Base-by-base conservation (phyloP, 2,329 filamentous ascomycete genomes). In the Calonectria multiphialidica region DNA sequence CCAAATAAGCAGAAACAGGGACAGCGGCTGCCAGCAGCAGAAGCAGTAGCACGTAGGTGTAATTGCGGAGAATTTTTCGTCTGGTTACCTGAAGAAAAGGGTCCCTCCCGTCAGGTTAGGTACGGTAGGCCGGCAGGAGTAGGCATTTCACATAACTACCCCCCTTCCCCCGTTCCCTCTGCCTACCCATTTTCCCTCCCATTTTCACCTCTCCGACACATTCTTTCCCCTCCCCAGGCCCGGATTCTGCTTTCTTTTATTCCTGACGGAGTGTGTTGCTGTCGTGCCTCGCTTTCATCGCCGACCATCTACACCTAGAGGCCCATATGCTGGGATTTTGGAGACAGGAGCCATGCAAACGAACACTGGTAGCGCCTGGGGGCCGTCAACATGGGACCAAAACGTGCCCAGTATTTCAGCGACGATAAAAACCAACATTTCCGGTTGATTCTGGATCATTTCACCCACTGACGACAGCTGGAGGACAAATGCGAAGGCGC, bases 121-220 rank as follows among this genome's bases (percentile, higher is more conserved):
- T 72, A 77, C 74, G 71, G 70, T 55, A 72, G 67, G 68, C 35
- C 53, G 53, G 53, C 53, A 59, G 53, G 53, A 59, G 53, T 70
- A 76, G 74, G 78, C 80, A 78, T 80, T 80, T 81, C 82, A 81
- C 81, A 82, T 83, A 83, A 81, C 81, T 83, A 80, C 79, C 81
- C 80, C 80, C 80, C 79, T 79, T 80, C 77, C 81, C 82, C 81
- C 81, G 77, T 80, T 79, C 77, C 75, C 77, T 80, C 73, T 79
- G 75, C 70, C 75, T 75, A 73, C 77, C 78, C 75, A 71, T 75
- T 76, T 80, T 79, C 74, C 77, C 71, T 75, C 76, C 73, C 71
- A 73, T 78, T 80, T 78, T 71, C 61, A 74, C 72, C 72, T 79
- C 74, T 77, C 69, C 66, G 72, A 68, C 68, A 49, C 64, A 62